Evolutionary conservation across 2,329 filamentous ascomycete genomes (phyloP), one percentile per base, ranked within the genome.

Genomic region (Alternaria dauci): DNA sequence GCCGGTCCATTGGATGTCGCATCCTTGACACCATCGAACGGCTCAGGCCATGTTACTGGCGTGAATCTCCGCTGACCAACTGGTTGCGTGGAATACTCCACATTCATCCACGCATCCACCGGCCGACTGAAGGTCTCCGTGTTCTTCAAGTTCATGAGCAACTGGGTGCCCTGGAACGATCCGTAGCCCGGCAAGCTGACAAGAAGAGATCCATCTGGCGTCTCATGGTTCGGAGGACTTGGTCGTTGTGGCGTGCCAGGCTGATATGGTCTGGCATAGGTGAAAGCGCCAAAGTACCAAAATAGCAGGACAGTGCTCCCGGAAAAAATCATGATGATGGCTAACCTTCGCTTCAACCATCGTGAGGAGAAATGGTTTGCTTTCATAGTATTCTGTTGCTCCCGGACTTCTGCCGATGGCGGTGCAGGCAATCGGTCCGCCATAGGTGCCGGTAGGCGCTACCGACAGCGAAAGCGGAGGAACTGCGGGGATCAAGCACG

Each of bases 51-150:
- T 23, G 76, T 71, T 20, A 82, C 73, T 0, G 80, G 74, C 12
- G 68, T 71, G 56, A 84, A 84, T 8, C 83, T 80, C 14, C 70
- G 62, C 3, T 79, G 70, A 5, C 79, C 81, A 1, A 78, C 65
- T 30, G 75, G 75, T 55, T 76, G 76, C 0, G 81, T 81, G 0
- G 82, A 77, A 50, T 83, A 85, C 65, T 83, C 80, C 32, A 84
- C 78, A 2, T 81, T 81, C 6, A 84, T 71, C 82, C 82, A 85
- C 0, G 82, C 82, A 61, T 84, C 80, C 2, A 84, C 78, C 0
- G 76, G 59, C 2, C 62, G 62, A 8, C 76, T 70, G 3, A 82
- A 71, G 0, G 62, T 60, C 25, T 69, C 63, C 20, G 76, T 78
- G 41, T 66, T 61, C 44, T 69, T 76, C 18, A 79, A 44, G 11